Conservation (phyloP, 2,329 filamentous ascomycete genomes). For the Paramyrothecium roridum region DNA sequence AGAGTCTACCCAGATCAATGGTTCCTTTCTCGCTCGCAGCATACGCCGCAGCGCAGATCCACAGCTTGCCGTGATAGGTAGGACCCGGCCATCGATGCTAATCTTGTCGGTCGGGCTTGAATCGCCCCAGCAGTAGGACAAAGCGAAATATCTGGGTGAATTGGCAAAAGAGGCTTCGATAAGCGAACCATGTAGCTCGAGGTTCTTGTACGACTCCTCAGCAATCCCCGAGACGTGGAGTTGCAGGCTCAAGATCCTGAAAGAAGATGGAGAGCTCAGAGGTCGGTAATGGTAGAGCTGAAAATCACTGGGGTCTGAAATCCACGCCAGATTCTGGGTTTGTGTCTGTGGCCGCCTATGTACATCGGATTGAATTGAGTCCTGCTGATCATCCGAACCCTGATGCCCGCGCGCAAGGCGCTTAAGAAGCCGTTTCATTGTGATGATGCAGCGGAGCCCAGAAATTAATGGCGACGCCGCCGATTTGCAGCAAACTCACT, state of each 20-base stretch:
- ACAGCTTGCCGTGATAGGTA: conserved; percentile 1
- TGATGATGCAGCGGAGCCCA: neutral
- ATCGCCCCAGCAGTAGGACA: conserved; percentile 1
- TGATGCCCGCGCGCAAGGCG: neutral
- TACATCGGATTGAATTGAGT: neutral
- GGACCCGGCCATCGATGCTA: neutral
- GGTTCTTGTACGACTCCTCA: neutral
- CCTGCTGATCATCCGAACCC: neutral
- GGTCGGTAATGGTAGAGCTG: neutral
- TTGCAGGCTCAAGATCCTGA: neutral
- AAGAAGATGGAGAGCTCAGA: neutral
- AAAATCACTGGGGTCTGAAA: too few relatives aligned
- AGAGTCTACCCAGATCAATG: conserved; percentile 1
- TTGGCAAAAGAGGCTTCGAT: neutral
- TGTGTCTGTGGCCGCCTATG: too few relatives aligned
- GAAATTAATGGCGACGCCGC: too few relatives aligned
- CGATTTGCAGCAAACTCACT: too few relatives aligned
- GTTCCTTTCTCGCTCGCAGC: conserved; percentile 1
- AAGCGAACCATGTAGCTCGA: neutral
- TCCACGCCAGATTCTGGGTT: too few relatives aligned
- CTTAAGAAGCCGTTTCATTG: neutral
- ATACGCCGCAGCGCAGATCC: neutral
- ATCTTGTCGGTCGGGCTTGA: neutral
- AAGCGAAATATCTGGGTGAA: neutral
- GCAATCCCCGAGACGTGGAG: neutral